Percentiles rank a stretch among this genome's conserved stretches.
phyloP scores from a whole-genome alignment of 768 basidiomycete genomes.

The Suillus brevipes region DNA sequence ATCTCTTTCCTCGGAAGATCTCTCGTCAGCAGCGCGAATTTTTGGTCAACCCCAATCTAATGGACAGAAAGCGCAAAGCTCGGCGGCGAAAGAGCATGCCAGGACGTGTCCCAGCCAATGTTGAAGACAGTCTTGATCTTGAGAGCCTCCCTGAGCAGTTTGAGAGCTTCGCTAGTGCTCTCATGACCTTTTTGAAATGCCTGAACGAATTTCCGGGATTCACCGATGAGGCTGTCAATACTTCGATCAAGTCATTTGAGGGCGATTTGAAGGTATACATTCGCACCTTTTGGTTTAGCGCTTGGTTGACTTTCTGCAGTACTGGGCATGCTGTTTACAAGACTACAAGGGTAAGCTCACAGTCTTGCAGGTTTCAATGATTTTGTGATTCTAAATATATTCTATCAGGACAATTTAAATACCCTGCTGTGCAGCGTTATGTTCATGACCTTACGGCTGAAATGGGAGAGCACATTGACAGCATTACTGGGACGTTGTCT shows the following conservation, averaged over 20 bases:
- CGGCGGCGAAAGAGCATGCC: conserved; percentile 25
- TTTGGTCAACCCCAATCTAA: conserved; percentile 32
- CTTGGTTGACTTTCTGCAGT: conserved; percentile 38
- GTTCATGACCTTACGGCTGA: conserved; percentile 74
- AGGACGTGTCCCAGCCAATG: conserved; percentile 23
- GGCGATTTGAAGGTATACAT: conserved; percentile 61
- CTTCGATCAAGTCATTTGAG: conserved; percentile 66
- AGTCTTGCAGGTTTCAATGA: neutral
- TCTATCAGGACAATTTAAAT: conserved; percentile 63
- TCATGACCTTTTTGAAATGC: conserved; percentile 66
- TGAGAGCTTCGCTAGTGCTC: conserved; percentile 60
- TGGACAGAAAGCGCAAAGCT: conserved; percentile 23
- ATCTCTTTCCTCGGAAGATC: conserved; percentile 72
- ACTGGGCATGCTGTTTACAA: conserved; percentile 72
- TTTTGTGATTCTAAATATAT: neutral
- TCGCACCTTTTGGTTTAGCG: neutral
- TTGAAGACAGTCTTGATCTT: conserved; percentile 43
- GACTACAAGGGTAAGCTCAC: conserved; percentile 54
- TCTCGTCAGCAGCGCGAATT: conserved; percentile 41
- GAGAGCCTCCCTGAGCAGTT: conserved; percentile 70
- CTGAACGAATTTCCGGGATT: conserved; percentile 82
- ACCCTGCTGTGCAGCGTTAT: conserved; percentile 71
- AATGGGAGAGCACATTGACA: conserved; percentile 73
- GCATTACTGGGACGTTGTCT: conserved; percentile 62
- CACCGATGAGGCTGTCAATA: conserved; percentile 70